Conservation (phyloP, 2,329 filamentous ascomycete species). For the Gnomoniopsis smithogilvyi region DNA sequence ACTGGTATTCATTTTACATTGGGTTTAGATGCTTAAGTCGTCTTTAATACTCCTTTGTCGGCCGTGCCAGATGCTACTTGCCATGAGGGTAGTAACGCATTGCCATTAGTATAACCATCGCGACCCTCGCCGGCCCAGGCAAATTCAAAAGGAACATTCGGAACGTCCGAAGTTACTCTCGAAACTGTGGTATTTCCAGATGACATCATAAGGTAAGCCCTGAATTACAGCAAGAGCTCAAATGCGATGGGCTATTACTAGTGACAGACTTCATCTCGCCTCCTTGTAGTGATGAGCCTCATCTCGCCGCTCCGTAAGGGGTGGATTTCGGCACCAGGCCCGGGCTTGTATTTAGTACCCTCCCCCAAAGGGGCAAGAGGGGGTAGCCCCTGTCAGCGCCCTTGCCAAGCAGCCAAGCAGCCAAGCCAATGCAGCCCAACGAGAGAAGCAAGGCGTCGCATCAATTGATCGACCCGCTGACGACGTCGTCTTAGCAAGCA, state of each 20-base stretch:
- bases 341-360: not conserved
- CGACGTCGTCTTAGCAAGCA: not conserved
- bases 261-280: constrained; percentile 5
- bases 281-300: constrained; percentile 1
- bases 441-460: not conserved
- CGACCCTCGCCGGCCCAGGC: not conserved
- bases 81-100: not conserved
- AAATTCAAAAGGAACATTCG: not conserved
- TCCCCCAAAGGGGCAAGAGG: not conserved
- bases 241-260: constrained; percentile 1
- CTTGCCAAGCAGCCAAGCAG: not conserved
- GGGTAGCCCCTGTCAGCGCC: not conserved
- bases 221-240: not conserved
- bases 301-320: constrained; percentile 2
- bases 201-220: not conserved
- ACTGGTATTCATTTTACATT: too few relatives aligned
- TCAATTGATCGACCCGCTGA: not conserved
- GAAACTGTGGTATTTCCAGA: not conserved
- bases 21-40: too few relatives aligned
- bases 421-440: not conserved
- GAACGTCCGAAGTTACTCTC: not conserved
- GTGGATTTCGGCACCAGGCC: not conserved
- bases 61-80: too few relatives aligned
- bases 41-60: too few relatives aligned
- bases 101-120: too few relatives aligned